Percentiles rank a stretch among this genome's conserved stretches.
These are phyloP conservation scores for Fraxinus cuspidata DNA, from an alignment of 257 asterid species.

Conservation along the genomic window DNA sequence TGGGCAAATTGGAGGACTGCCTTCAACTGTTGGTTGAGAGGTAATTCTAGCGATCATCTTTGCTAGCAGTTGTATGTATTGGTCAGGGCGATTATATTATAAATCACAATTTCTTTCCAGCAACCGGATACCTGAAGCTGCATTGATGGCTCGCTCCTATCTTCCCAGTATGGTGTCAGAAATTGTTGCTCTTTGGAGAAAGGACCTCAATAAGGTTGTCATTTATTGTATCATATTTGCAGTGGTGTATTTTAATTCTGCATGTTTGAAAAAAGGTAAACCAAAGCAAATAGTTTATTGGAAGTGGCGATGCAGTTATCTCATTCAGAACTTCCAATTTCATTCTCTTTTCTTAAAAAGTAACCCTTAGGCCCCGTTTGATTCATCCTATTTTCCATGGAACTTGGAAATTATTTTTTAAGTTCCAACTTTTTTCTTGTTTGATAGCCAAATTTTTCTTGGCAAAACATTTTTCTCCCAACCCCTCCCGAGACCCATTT, in stretches of 20 bases:
- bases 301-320: not conserved
- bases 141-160: conserved; percentile 98
- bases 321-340: not conserved
- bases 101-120: conserved; percentile 44
- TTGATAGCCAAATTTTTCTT: no score
- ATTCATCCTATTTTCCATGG: no score
- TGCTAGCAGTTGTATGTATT: conserved; percentile 20
- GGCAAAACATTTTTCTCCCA: no score
- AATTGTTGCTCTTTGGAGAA: conserved; percentile 89
- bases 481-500: no score
- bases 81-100: conserved; percentile 13
- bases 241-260: conserved; percentile 11
- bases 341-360: not conserved
- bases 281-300: not conserved
- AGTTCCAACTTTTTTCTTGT: no score
- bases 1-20: conserved; percentile 94
- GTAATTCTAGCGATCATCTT: conserved; percentile 37
- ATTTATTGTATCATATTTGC: not conserved
- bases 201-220: conserved; percentile 87
- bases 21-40: conserved; percentile 93
- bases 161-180: conserved; percentile 98
- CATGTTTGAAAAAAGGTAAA: conserved; percentile 8
- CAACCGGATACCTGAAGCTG: conserved; percentile 99
- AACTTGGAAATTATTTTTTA: no score
- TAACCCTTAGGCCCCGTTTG: no score